Evolutionary conservation across 208 protist species (phyloP), one percentile per base, ranked within the genome.

Genomic region (Wallacemonas collosoma): DNA sequence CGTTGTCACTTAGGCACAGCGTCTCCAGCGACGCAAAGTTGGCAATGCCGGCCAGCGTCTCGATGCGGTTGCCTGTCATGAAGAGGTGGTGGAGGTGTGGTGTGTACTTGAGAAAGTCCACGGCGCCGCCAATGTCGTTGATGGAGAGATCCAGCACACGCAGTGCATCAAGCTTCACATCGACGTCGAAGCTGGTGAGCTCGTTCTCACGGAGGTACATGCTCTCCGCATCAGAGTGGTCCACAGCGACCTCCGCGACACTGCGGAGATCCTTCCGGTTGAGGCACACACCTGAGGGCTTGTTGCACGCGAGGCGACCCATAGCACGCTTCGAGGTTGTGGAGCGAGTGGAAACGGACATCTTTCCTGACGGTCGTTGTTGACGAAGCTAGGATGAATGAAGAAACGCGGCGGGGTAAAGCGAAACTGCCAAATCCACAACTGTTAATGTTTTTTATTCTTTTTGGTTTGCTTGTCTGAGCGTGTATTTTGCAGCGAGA

Each of bases 181-280:
- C 87, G 17, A 85, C 85, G 63, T 96, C 92, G 63, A 98, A 98
- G 62, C 82, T 80, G 41, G 81, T 81, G 47, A 98, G 82, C 72
- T 96, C 88, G 72, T 98, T 98, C 78, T 98, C 94, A 17, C 94
- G 90, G 36, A 98, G 89, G 80, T 98, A 98, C 74, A 98, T 65
- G 76, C 86, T 97, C 77, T 98, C 94, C 2, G 89, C 85, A 57
- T 91, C 79, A 71, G 85, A 86, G 82, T 96, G 81, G 67, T 90
- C 83, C 57, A 88, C 58, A 17, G 85, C 85, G 57, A 96, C 71
- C 58, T 95, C 87, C 51, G 82, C 85, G 4, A 95, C 86, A 68
- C 80, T 96, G 62, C 84, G 83, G 39, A 97, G 83, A 50, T 90
- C 82, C 76, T 96, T 95, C 61, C 77, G 85, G 82, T 96, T 97